A percentile compares a stretch with the other conserved stretches of the same genome.
phyloP scores from a whole-genome alignment of 129 eudicot genomes.

The Lonicera japonica region DNA sequence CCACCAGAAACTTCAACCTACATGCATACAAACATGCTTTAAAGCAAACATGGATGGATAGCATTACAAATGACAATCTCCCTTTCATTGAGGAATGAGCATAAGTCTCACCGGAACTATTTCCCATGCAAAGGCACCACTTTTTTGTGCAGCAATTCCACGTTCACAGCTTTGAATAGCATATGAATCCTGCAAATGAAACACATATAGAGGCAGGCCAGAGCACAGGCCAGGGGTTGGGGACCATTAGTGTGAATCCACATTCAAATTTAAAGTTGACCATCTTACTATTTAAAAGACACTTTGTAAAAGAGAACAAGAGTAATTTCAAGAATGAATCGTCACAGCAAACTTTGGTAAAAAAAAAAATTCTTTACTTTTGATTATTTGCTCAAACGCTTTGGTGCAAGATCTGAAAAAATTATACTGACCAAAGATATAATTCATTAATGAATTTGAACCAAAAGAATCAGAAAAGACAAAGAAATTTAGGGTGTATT shows the following conservation, averaged over 20 bases:
- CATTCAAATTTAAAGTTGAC: neutral
- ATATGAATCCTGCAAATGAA: conserved; percentile 60
- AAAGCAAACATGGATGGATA: neutral
- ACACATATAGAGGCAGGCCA: conserved; percentile 1
- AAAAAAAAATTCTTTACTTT: too few species aligned
- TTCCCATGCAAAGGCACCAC: conserved; percentile 90
- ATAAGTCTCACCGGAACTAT: conserved; percentile 68
- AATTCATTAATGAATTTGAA: neutral
- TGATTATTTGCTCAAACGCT: neutral
- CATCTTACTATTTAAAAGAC: neutral
- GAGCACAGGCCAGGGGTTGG: too few species aligned
- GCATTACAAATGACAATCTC: neutral
- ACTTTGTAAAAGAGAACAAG: neutral
- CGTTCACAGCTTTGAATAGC: conserved; percentile 82
- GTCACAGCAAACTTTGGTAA: neutral
- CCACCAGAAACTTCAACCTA: conserved; percentile 65
- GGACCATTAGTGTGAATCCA: neutral
- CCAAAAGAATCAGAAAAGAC: neutral
- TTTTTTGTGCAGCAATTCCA: conserved; percentile 70
- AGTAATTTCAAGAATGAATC: neutral
- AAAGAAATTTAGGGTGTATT: neutral
- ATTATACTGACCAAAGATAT: neutral
- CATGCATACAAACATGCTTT: conserved; percentile 4
- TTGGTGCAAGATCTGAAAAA: neutral
- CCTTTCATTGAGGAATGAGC: conserved; percentile 5